phyloP scores from a whole-genome alignment of 345 rosid species.

The Combretum micranthum region DNA sequence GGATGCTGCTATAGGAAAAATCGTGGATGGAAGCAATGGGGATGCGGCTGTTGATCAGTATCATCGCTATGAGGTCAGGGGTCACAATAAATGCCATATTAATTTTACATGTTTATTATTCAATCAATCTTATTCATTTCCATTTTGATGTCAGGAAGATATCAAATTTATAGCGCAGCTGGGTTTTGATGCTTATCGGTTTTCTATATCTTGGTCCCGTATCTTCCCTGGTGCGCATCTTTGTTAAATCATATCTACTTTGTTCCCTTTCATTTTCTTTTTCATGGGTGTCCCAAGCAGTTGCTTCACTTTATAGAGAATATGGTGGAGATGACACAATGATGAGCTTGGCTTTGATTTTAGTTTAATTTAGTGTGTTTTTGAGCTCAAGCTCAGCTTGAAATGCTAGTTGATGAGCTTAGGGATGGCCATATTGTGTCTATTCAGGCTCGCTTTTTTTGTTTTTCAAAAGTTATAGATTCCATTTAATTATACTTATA shows the following conservation, averaged over 20 bases:
- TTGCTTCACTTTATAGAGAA: background rate
- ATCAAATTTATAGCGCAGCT: conserved; percentile 54
- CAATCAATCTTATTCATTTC: background rate
- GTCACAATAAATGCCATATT: background rate
- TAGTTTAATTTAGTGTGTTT: no score
- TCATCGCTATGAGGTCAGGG: conserved; percentile 62
- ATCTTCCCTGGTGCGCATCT: conserved; percentile 64
- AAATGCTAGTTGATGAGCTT: no score
- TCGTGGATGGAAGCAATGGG: conserved; percentile 64
- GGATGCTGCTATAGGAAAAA: conserved; percentile 32
- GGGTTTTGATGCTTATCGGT: conserved; percentile 83
- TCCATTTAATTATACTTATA: no score
- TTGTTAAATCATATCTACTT: background rate
- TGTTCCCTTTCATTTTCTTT: background rate
- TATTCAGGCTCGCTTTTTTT: no score
- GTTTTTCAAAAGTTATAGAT: no score
- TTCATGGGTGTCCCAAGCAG: background rate
- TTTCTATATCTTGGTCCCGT: conserved; percentile 92
- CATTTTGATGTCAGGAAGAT: conserved; percentile 52
- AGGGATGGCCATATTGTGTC: no score
- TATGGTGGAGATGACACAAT: no score
- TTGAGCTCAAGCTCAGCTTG: no score
- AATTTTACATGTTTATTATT: background rate
- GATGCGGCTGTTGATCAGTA: conserved; percentile 78
- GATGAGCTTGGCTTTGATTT: no score